Conservation (phyloP, 257 asterid species). For the Linaria vulgaris region DNA sequence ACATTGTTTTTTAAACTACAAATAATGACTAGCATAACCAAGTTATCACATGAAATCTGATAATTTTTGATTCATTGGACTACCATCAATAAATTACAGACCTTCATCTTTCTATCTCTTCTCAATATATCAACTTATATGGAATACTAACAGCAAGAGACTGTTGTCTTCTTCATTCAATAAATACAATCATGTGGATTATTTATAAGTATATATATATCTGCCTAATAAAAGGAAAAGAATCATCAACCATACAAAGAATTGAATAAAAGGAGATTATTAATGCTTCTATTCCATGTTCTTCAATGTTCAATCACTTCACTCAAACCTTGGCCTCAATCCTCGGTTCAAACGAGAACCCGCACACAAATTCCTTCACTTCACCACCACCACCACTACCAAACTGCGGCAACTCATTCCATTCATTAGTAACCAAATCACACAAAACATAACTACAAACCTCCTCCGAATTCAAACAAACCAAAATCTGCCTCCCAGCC, state of each 20-base stretch:
- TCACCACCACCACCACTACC: conserved; percentile 26
- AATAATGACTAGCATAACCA: too few relatives aligned
- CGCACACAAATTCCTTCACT: conserved; percentile 55
- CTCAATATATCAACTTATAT: too few relatives aligned
- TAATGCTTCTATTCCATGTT: neutral
- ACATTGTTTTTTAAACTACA: too few relatives aligned
- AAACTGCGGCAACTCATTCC: conserved; percentile 62
- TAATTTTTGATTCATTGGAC: too few relatives aligned
- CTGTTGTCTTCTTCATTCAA: too few relatives aligned
- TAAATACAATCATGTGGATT: too few relatives aligned
- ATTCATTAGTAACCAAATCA: conserved; percentile 53
- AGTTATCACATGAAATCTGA: too few relatives aligned
- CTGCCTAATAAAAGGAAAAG: too few relatives aligned
- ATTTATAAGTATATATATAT: too few relatives aligned
- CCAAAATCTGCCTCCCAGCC: conserved; percentile 44
- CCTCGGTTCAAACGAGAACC: conserved; percentile 78
- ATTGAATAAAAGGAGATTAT: neutral
- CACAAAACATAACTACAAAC: conserved; percentile 57
- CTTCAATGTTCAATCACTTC: neutral
- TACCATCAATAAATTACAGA: too few relatives aligned
- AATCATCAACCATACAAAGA: neutral
- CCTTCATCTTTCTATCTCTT: too few relatives aligned
- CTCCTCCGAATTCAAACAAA: conserved; percentile 56
- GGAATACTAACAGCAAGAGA: too few relatives aligned
- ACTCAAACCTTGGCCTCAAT: conserved; percentile 47